These are phyloP conservation scores for Agapanthus africanus DNA, from an alignment of 106 monocot species.

Conservation along the genomic window DNA sequence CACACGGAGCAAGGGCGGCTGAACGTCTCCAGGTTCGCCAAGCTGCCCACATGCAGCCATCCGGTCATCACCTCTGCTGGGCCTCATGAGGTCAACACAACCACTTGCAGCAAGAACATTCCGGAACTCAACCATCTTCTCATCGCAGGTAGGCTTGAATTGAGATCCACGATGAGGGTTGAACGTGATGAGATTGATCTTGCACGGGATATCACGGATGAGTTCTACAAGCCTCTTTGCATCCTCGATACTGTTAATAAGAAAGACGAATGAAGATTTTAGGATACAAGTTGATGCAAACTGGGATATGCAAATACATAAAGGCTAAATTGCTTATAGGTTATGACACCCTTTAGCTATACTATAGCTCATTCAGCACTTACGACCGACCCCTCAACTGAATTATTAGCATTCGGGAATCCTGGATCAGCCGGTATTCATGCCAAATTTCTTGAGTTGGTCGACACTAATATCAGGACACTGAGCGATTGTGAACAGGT, in stretches of 20 bases:
- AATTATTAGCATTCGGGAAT: no score
- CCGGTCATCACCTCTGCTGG: constrained; percentile 86
- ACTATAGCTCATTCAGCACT: no score
- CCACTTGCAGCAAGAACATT: constrained; percentile 64
- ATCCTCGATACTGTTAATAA: constrained; percentile 63
- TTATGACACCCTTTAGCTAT: no score
- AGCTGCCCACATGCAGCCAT: constrained; percentile 99
- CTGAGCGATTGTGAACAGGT: neutral
- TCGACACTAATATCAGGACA: no score
- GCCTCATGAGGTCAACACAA: constrained; percentile 58
- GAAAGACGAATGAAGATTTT: neutral
- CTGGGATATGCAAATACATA: neutral
- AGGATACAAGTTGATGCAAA: neutral
- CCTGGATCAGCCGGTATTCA: no score
- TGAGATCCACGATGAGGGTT: constrained; percentile 76
- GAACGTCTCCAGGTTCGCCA: constrained; percentile 63
- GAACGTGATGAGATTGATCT: constrained; percentile 88
- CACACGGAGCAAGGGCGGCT: constrained; percentile 48
- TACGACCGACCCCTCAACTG: no score
- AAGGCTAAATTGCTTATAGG: neutral
- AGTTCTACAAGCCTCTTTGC: constrained; percentile 68
- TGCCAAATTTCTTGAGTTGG: no score
- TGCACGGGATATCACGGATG: constrained; percentile 79
- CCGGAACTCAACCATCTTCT: constrained; percentile 84
- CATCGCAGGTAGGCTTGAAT: constrained; percentile 68